Percentiles rank a stretch among this genome's conserved stretches.
Conservation (phyloP, 2,329 filamentous ascomycete species). For the Trichoderma polysporum region DNA sequence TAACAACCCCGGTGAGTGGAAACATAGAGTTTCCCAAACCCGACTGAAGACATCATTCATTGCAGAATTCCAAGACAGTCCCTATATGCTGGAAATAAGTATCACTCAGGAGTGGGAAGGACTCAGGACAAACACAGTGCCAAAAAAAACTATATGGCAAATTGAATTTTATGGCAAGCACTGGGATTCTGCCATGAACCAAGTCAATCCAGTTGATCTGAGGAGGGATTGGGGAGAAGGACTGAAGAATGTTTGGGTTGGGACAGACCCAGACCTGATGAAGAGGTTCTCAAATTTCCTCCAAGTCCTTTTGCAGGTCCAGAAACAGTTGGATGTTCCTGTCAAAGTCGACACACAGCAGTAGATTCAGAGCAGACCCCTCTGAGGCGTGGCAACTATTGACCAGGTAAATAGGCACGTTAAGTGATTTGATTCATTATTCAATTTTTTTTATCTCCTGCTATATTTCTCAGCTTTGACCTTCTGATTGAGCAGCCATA, state of each 20-base stretch:
- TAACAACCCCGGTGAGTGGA: not conserved
- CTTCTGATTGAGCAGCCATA: slow-evolving; percentile 35
- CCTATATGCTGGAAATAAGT: slow-evolving; percentile 36
- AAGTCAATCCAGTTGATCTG: slow-evolving; percentile 25
- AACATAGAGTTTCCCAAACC: slow-evolving; percentile 23
- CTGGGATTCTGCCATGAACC: slow-evolving; percentile 40
- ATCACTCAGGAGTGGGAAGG: slow-evolving; percentile 33
- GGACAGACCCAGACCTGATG: slow-evolving; percentile 27
- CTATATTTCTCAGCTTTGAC: slow-evolving; percentile 5
- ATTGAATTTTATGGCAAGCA: slow-evolving; percentile 36
- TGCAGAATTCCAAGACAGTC: slow-evolving; percentile 34
- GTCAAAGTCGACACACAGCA: not conserved
- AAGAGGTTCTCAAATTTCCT: slow-evolving; percentile 34
- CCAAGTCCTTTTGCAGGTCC: slow-evolving; percentile 33
- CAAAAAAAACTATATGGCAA: slow-evolving; percentile 31
- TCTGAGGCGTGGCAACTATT: not conserved
- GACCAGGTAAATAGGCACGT: not conserved
- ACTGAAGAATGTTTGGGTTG: slow-evolving; percentile 36
- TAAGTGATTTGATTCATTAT: not conserved
- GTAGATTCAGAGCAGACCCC: not conserved
- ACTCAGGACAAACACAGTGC: slow-evolving; percentile 17
- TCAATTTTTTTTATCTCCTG: not conserved
- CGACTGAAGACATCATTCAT: slow-evolving; percentile 30
- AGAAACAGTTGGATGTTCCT: slow-evolving; percentile 28
- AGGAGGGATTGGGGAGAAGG: slow-evolving; percentile 35